Evolutionary conservation across 257 asterid genomes (phyloP).

Genomic region (Fraxinus cuspidata): DNA sequence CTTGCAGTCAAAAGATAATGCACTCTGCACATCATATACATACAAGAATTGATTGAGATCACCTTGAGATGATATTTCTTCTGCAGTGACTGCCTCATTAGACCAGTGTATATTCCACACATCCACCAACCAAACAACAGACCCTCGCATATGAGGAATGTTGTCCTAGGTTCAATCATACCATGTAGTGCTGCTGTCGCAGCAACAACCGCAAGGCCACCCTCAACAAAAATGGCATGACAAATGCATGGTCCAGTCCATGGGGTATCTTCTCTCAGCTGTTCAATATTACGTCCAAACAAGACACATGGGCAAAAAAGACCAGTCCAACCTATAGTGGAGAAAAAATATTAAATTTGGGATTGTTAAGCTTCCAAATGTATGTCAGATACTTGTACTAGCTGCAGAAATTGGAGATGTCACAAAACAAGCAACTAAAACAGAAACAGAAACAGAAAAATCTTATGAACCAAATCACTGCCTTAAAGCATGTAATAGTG

Average conservation of each 20-base stretch:
- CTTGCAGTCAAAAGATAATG: background rate
- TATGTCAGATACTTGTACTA: background rate
- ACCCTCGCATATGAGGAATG: slow-evolving; percentile 87
- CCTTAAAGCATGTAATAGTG: background rate
- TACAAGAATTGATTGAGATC: slow-evolving; percentile 22
- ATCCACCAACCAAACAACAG: slow-evolving; percentile 98
- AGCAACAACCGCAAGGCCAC: slow-evolving; percentile 82
- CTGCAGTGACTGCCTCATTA: slow-evolving; percentile 79
- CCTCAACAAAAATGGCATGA: slow-evolving; percentile 89
- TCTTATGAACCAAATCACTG: background rate
- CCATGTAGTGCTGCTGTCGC: slow-evolving; percentile 75
- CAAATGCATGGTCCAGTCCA: slow-evolving; percentile 93
- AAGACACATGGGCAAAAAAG: slow-evolving; percentile 95
- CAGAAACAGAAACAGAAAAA: background rate
- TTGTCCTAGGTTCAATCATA: slow-evolving; percentile 76
- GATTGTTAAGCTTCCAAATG: slow-evolving; percentile 15
- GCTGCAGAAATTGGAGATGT: slow-evolving; percentile 13
- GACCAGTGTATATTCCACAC: slow-evolving; percentile 98
- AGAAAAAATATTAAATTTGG: slow-evolving; percentile 5
- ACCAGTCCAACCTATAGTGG: slow-evolving; percentile 71
- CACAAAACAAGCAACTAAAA: slow-evolving; percentile 7
- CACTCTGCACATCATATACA: slow-evolving; percentile 1
- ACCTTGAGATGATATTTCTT: slow-evolving; percentile 99
- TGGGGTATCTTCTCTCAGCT: slow-evolving; percentile 82
- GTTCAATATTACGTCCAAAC: slow-evolving; percentile 86